Evolutionary conservation across 225 moss, liverwort and hornwort species (phyloP), one percentile per base, ranked within the genome.

Genomic region (Straminergon stramineum): DNA sequence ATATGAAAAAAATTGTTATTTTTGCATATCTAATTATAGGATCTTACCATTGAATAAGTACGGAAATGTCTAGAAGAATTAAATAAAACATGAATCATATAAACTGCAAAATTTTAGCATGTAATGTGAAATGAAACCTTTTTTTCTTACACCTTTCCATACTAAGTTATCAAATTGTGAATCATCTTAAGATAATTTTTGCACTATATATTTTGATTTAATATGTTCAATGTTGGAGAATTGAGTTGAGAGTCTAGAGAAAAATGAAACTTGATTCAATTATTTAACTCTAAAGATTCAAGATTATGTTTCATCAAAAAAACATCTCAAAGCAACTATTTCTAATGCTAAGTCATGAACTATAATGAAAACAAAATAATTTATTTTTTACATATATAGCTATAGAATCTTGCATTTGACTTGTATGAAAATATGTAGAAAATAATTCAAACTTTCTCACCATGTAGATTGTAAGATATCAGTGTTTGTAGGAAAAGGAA

Each of bases 51-150:
- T 69, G n/a, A 69, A n/a, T 7, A 23, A 69, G 17, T 3, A 48
- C 48, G 1, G 31, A 2, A 75, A 48, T 75, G 4, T 30, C 0
- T 75, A 0, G 6, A 45, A 48, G 2, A 17, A 28, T 10, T 43
- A 17, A 4, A 30, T 17, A 17, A 26, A 75, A 75, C 1, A 74
- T 74, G 1, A 45, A 28, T 73, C 5, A 43, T 16, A 0, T 73
- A 27, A 17, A 73, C 28, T 43, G 3, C 5, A 73, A 71, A 70
- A 15, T 9, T 27, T 16, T 71, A 14, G 24, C 1, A 22, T 39
- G 8, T 14, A 71, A 39, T 13, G 3, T 15, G 5, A 43, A 70
- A 43, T 41, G 5, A 27, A 41, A 41, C 4, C 22, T 13, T 2
- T 16, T 5, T 43, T 7, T 27, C n/a, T n/a, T 15, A 0, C 13